Base-by-base conservation (phyloP, 2,329 filamentous ascomycete genomes). In the Monosporascus sp. region DNA sequence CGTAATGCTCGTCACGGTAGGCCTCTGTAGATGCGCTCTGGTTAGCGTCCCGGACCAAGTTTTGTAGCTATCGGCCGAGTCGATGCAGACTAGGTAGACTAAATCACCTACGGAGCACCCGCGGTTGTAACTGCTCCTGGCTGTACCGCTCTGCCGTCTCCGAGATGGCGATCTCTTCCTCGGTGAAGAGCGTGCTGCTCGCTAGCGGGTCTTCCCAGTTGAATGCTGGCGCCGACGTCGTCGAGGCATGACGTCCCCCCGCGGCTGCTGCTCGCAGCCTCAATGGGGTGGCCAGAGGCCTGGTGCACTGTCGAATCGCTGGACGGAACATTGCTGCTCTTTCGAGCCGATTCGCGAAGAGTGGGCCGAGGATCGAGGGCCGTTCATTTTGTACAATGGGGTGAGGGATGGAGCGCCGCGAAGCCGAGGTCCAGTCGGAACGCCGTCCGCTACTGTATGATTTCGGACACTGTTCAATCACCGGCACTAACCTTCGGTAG, bases 61-160 rank as follows among this genome's bases (percentile, higher is more conserved):
- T 43, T 17, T n/a, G 31, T 17, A 7, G 24, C 14, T 20, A 17
- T 11, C 20, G 18, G 24, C 20, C 24, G 37, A 47, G 41, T 11
- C 8, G 9, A 20, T 37, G 20, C 37, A 20, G 18, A 15, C 31
- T 20, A 50, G 72, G 59, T 92, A 95, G 55, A 89, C 88, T n/a
- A n/a, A 31, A 18, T 35, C 59, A 71, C 82, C 61, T 78, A 96
- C 92, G 87, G 55, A 97, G 78, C 49, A 99, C 88, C 59, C 93
- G 80, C 49, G 94, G 94, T 43, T 89, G 76, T 74, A 99, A 78
- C 55, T 84, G 83, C 69, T 97, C 92, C 71, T 97, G 93, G 69
- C 92, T 97, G 68, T 97, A 99, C 56, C 89, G 82, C 72, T 96
- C 89, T 37, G 93, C 93, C 6, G 91, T 96, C 64, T 97, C 91